These are phyloP conservation scores for Cyclotella sp. DNA, from an alignment of 108 stramenopile genomes.

Conservation along the genomic window DNA sequence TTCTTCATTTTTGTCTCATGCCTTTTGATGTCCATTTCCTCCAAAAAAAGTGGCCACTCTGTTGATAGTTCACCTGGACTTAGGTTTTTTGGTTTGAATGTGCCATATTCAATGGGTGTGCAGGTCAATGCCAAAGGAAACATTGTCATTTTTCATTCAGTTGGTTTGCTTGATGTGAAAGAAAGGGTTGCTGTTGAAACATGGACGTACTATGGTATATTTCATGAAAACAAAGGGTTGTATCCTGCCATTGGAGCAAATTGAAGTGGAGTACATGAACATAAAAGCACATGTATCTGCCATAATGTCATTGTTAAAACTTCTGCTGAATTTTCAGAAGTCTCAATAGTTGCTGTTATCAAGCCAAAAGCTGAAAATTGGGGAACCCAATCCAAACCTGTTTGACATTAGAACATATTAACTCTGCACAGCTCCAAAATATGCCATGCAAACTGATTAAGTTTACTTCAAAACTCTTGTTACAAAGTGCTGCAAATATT, in stretches of 20 bases:
- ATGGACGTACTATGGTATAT: conserved; percentile 34
- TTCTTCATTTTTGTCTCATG: not conserved
- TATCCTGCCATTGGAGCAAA: conserved; percentile 28
- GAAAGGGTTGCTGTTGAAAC: conserved; percentile 19
- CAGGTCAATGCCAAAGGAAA: conserved; percentile 59
- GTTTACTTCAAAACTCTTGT: conserved; percentile 10
- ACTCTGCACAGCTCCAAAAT: conserved; percentile 20
- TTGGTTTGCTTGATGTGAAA: too few species aligned
- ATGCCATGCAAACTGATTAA: not conserved
- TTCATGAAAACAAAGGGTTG: conserved; percentile 10
- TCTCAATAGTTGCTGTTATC: conserved; percentile 15
- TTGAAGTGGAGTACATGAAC: conserved; percentile 31
- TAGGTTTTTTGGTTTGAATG: conserved; percentile 53
- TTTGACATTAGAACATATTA: conserved; percentile 18
- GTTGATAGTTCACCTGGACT: conserved; percentile 20
- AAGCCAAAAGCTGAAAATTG: conserved; percentile 23
- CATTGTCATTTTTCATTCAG: conserved; percentile 59
- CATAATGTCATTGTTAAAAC: conserved; percentile 5
- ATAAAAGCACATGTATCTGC: conserved; percentile 30
- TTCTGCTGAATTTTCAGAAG: conserved; percentile 13
- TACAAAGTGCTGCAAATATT: conserved; percentile 3
- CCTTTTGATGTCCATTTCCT: not conserved
- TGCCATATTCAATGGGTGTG: conserved; percentile 44
- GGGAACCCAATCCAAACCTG: conserved; percentile 20
- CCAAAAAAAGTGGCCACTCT: not conserved